Conservation (phyloP, 1,284 basidiomycete species). For the Ganoderma boninense region DNA sequence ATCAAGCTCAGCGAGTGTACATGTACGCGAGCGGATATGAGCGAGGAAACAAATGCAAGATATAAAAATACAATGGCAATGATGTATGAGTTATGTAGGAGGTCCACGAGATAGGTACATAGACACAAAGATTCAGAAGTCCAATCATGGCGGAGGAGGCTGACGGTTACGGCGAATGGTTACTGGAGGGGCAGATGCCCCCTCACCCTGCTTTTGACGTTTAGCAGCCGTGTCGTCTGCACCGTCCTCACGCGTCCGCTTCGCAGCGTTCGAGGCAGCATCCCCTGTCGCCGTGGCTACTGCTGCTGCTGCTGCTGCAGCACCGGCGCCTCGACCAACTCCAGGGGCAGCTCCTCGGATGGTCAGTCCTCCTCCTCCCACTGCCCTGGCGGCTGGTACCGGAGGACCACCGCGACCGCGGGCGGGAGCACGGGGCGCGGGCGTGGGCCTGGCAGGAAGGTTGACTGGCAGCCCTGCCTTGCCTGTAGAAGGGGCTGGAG, state of each 20-base stretch:
- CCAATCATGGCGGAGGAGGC: conserved; percentile 32
- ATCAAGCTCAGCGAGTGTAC: conserved; percentile 10
- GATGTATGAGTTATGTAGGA: conserved; percentile 2
- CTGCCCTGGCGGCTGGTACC: background rate
- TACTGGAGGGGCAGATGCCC: conserved; percentile 37
- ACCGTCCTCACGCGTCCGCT: conserved; percentile 66
- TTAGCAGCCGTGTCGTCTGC: conserved; percentile 73
- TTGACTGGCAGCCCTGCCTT: conserved; percentile 35
- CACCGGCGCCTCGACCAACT: conserved; percentile 48
- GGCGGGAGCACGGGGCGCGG: conserved; percentile 29
- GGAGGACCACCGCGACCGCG: conserved; percentile 41
- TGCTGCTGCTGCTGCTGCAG: conserved; percentile 29
- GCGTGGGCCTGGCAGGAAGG: conserved; percentile 36
- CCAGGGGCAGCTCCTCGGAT: conserved; percentile 51
- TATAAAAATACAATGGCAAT: conserved; percentile 27
- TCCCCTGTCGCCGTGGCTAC: conserved; percentile 5
- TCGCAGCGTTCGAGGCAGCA: conserved; percentile 48
- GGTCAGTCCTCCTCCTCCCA: conserved; percentile 30
- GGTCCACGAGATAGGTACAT: conserved; percentile 13
- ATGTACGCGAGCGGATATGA: conserved; percentile 14
- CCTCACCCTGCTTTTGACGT: conserved; percentile 63
- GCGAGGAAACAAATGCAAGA: conserved; percentile 18
- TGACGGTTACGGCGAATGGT: conserved; percentile 43
- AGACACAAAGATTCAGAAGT: background rate
- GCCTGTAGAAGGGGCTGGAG: conserved; percentile 28